These are phyloP conservation scores for Protoeuglena noctilucae DNA, from an alignment of 139 green algal genomes.

Conservation along the genomic window DNA sequence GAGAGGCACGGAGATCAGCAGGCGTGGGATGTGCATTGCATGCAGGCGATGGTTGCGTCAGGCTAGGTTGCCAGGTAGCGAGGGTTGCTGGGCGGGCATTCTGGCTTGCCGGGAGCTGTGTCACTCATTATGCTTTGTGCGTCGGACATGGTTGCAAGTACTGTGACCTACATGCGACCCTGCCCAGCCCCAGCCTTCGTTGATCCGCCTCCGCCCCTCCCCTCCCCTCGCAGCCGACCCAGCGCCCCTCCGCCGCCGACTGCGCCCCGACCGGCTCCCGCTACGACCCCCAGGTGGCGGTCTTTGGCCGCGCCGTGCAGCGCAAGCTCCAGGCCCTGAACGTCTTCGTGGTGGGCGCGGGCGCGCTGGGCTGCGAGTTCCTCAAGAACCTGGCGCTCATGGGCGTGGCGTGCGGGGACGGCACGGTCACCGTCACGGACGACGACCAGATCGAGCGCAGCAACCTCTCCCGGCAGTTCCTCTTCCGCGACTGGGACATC, in stretches of 20 bases:
- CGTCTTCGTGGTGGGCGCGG: slow-evolving; percentile 88
- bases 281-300: slow-evolving; percentile 72
- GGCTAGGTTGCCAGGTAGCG: too few species aligned
- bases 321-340: slow-evolving; percentile 46
- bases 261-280: slow-evolving; percentile 30
- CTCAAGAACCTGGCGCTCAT: slow-evolving; percentile 97
- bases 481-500: slow-evolving; percentile 95
- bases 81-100: too few species aligned
- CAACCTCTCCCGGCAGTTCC: slow-evolving; percentile 94
- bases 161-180: background rate
- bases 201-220: background rate
- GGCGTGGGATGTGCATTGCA: too few species aligned
- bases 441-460: slow-evolving; percentile 96
- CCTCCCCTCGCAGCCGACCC: background rate
- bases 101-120: too few species aligned
- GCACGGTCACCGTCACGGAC: slow-evolving; percentile 76
- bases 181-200: background rate
- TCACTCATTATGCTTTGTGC: too few species aligned
- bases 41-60: too few species aligned
- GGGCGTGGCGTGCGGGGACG: slow-evolving; percentile 44
- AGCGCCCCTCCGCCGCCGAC: slow-evolving; percentile 35
- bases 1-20: slow-evolving; percentile 15
- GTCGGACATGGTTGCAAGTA: too few species aligned
- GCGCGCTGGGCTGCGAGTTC: slow-evolving; percentile 95
- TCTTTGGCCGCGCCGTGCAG: slow-evolving; percentile 70